Base-by-base conservation (phyloP, 2,329 filamentous ascomycete species). In the Xylariaceae sp. region DNA sequence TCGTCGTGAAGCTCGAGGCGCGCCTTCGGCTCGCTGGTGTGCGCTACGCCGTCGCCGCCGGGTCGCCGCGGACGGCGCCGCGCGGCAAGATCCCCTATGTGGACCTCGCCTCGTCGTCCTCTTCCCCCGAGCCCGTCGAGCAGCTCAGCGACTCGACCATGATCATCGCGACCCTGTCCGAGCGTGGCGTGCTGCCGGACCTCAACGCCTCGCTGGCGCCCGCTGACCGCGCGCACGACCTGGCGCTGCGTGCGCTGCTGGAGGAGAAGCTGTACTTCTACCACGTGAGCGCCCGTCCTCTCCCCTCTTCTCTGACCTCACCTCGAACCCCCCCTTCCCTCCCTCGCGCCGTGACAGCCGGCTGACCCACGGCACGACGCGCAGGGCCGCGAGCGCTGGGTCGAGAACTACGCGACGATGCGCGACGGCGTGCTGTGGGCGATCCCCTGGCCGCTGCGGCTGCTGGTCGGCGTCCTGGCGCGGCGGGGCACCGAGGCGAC, bases 241-340 rank as follows among this genome's bases (percentile, higher is more conserved):
- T 75, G 7, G 69, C 64, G 0, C 39, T 80, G 2, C 55, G 66
- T 12, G 67, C 72, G 0, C 43, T 81, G 32, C 38, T 80, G 16
- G 76, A 81, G 53, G 75, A 81, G 14, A 76, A 70, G 50, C 41
- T 77, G 11, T 73, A 70, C 46, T 80, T 79, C 42, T 75, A 68
- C 37, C 59, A 68, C 17, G 66, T 71, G 38, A 23, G 52, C 49
- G 12, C n/a, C 12, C 24, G 7, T 14, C 24, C 24, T 7, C 24
- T 5, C 24, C 24, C 24, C 15, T 14, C n/a, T 12, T 9, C 5
- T 26, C 9, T 9, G 15, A 3, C 3, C 14, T 18, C 13, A 23
- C 26, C 13, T 5, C 9, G 21, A 14, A 4, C 4, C 4, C 5
- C 15, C 29, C 19, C 13, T 29, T 9, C 25, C 31, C 10, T 18